These are phyloP conservation scores for Delonix regia DNA, from an alignment of 306 rosid species.

Conservation along the genomic window DNA sequence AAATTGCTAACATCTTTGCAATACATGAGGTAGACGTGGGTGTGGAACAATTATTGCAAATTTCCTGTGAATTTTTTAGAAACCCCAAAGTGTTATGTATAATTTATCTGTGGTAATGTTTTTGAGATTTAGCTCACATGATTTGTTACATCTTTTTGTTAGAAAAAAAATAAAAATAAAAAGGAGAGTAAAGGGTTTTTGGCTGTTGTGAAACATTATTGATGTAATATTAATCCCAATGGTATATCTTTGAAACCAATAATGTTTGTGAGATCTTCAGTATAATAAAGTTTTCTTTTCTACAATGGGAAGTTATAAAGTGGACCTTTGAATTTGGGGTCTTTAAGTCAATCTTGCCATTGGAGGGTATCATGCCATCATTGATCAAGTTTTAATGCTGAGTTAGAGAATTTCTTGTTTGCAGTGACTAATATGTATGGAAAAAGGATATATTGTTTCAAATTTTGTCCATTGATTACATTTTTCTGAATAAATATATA, in stretches of 20 bases:
- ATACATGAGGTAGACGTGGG: conserved; percentile 23
- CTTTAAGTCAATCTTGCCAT: background rate
- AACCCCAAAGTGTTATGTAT: background rate
- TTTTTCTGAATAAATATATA: conserved; percentile 26
- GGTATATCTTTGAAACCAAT: background rate
- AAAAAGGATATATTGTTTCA: background rate
- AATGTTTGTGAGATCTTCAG: conserved; percentile 11
- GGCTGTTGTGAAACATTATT: background rate
- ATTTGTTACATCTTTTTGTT: conserved; percentile 1
- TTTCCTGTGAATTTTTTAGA: background rate
- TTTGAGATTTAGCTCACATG: conserved; percentile 22
- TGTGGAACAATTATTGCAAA: background rate
- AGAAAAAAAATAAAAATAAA: background rate
- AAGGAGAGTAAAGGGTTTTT: background rate
- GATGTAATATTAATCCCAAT: background rate
- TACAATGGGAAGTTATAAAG: background rate
- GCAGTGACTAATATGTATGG: conserved; percentile 13
- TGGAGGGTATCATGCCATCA: conserved; percentile 21
- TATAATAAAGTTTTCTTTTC: conserved; percentile 20
- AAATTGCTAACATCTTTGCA: conserved; percentile 16
- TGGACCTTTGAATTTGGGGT: background rate
- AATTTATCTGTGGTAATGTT: no score
- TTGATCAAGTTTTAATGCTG: background rate
- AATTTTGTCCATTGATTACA: conserved; percentile 20
- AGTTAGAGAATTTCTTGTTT: conserved; percentile 6